Conservation (phyloP, 129 eudicot genomes). For the Lactuca sativa region DNA sequence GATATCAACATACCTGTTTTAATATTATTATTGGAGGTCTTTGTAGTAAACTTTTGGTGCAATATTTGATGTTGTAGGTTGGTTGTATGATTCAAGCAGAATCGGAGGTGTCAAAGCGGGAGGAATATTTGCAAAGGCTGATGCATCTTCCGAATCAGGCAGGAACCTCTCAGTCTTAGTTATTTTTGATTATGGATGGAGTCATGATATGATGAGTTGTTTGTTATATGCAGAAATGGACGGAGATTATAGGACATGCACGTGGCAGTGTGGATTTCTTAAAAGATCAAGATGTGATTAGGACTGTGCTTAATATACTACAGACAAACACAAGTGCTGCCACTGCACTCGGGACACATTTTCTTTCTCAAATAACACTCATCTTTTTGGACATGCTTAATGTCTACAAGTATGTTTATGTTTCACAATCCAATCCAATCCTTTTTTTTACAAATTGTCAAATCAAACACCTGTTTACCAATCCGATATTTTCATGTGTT, state of each 20-base stretch:
- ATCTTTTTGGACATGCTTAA: conserved; percentile 98
- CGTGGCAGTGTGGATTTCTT: conserved; percentile 81
- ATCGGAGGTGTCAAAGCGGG: conserved; percentile 76
- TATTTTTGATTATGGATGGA: too few relatives aligned
- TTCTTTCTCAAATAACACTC: conserved; percentile 74
- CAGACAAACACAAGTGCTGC: conserved; percentile 99
- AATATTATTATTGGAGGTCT: not conserved
- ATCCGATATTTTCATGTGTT: not conserved
- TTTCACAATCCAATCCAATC: not conserved
- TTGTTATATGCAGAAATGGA: conserved; percentile 74
- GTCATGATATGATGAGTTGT: conserved; percentile 16
- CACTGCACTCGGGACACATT: conserved; percentile 82
- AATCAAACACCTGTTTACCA: not conserved
- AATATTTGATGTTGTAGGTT: conserved; percentile 44
- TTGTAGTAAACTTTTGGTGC: not conserved
- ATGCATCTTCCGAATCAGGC: conserved; percentile 97
- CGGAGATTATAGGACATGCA: conserved; percentile 91
- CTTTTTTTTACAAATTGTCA: conserved; percentile 1
- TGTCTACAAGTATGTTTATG: conserved; percentile 78
- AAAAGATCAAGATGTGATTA: conserved; percentile 76
- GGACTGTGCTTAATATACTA: conserved; percentile 85
- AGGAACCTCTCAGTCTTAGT: not conserved
- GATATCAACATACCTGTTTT: not conserved
- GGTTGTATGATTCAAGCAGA: conserved; percentile 96
- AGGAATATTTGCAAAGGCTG: conserved; percentile 85